Evolutionary conservation across 106 monocot genomes (phyloP), one percentile per base, ranked within the genome.

Genomic region (Amphibolis antarctica): DNA sequence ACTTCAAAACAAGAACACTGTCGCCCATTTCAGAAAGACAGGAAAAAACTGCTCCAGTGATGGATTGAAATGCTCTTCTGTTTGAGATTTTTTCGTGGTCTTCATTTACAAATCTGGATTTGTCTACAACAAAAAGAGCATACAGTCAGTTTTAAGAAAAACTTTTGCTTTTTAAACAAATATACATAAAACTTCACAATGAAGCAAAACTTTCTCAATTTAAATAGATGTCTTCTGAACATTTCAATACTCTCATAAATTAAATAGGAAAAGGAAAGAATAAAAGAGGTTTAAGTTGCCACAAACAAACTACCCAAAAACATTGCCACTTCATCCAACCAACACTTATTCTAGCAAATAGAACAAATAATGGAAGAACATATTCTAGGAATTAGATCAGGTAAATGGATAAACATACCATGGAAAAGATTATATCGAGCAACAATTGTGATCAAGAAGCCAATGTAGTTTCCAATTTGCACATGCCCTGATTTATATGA

Each of bases 11-110:
- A 66, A 93, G 62, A 28, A 74, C 74, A 51, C 53, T 79, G 48
- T 88, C 87, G 60, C 92, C 87, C 74, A 88, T 82, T 44, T 76
- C 78, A 64, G 73, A 73, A 44, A 88, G 71, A 72, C 75, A 79
- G 44, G 71, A 65, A 46, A 69, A 76, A 64, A 80, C 75, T 74
- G 60, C 46, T 60, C 9, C 25, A 49, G 31, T 68, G 55, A 88
- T 58, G 22, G 68, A 29, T 59, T 63, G 78, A 46, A 77, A 88
- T 42, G 57, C 61, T 56, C 24, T 44, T 23, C 64, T 53, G 26
- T 69, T 86, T 55, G 81, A 79, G 42, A 66, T 30, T 28, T 62
- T 58, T n/a, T 49, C 52, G 59, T 67, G 48, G 18, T 60, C 74
- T 62, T 78, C 66, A 44, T 26, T 43, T 25, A 49, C 17, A 42